Evolutionary conservation across 371 early-diverging fungal species (phyloP), one percentile per base, ranked within the genome.

Genomic region (Haplosporangium sp.): DNA sequence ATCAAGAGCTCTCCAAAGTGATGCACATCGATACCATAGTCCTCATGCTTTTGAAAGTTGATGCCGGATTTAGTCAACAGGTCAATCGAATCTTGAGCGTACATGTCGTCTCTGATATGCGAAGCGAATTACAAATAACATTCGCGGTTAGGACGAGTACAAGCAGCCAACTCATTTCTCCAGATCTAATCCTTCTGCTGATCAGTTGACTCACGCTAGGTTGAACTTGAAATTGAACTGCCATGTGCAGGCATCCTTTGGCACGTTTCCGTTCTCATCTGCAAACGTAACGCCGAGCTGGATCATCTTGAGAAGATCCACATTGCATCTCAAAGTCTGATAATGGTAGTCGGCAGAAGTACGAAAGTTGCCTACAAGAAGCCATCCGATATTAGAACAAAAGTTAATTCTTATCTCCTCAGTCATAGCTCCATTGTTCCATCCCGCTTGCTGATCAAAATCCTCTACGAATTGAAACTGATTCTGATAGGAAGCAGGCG

Each of bases 181-280:
- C 29, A 29, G 29, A 29, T 47, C 42, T 21, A 8, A 2, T 16
- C 13, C 12, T 47, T 5, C 7, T 36, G 18, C 29, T 29, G 9
- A 18, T 29, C 14, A 51, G 13, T 11, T 40, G 0, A 59, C 87
- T 64, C 82, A 95, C 91, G 86, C 86, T 56, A 98, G 81, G 82
- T 92, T 94, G 83, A 99, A 99, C 76, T 94, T 94, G 87, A 99
- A 99, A 89, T 99, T 99, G 87, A 99, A 99, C 86, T 99, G 99
- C 98, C 99, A 99, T 36, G 99, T 99, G 83, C 95, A 94, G 14
- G 90, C 90, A 62, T 91, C 94, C 37, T 89, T 88, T 36, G 99
- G 99, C 55, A 92, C 84, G 62, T 95, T 93, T 59, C 99, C 99
- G 38, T 95, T 74, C 74, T 92, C 93, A 84, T 99, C 97, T 50